Conservation (phyloP, 768 basidiomycete species). For the Naganishia randhawae region DNA sequence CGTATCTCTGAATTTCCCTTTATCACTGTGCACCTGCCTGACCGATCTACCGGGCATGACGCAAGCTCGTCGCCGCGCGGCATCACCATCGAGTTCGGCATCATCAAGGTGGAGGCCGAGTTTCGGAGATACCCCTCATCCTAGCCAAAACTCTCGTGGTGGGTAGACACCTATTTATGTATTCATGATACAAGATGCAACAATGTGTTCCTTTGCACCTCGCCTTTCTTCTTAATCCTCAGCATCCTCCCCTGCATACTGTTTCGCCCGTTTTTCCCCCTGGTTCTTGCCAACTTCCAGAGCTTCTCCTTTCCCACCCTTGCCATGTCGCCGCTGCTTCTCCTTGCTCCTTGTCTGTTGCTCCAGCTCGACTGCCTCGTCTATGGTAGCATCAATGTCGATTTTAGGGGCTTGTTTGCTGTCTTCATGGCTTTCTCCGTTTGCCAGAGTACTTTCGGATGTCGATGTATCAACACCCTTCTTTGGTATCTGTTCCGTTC, state of each 20-base stretch:
- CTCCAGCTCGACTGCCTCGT: constrained; percentile 46
- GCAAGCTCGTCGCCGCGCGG: not conserved
- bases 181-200: not conserved
- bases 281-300: constrained; percentile 30
- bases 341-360: constrained; percentile 36
- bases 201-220: not conserved
- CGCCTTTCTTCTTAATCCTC: not conserved
- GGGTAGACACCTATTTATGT: no score
- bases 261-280: constrained; percentile 24
- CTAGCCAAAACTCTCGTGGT: no score
- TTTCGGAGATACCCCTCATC: no score
- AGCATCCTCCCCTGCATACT: constrained; percentile 4
- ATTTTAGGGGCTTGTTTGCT: constrained; percentile 26
- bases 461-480: not conserved
- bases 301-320: constrained; percentile 39
- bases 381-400: constrained; percentile 47
- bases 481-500: not conserved
- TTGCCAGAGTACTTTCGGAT: not conserved
- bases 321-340: constrained; percentile 35
- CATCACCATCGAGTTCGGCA: not conserved
- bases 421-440: constrained; percentile 14
- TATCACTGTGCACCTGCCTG: no score
- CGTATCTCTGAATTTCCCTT: not conserved
- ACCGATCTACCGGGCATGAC: no score
- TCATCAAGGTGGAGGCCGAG: not conserved